Base-by-base conservation (phyloP, 2,329 filamentous ascomycete species). In the Neocatenulostroma microsporum region DNA sequence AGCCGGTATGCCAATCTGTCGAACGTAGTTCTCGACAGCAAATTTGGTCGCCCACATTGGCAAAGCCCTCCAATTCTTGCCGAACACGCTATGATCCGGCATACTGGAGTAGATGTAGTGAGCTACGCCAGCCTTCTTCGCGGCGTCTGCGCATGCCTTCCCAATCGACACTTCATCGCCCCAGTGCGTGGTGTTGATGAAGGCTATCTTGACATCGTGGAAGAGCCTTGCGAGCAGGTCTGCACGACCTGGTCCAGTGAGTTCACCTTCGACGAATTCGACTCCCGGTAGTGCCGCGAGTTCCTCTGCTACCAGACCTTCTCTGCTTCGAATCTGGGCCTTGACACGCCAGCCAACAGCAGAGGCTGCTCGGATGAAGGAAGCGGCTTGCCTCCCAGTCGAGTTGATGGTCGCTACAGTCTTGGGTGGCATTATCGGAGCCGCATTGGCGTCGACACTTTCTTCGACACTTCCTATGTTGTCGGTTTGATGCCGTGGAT, bases 121-220 rank as follows among this genome's bases (percentile, higher is more conserved):
- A 53, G 87, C 78, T 30, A 96, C 77, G 33, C 84, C 80, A 25
- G 82, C 83, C 51, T 74, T 79, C 61, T 91, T 89, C 36, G 89
- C 89, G 11, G 86, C 87, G 56, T 94, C 84, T 41, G 88, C 91
- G 42, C 95, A 73, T 2, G 84, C 83, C 58, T 83, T 81, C 45
- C 91, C 91, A 49, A 95, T 93, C 25, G 80, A 78, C 40, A 91
- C 74, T 68, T 98, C 91, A 62, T 96, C 87, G 34, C 89, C 91
- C 68, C 93, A 94, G 54, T 94, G 93, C 4, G 87, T 94, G 27
- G 91, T 98, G 67, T 98, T 98, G 68, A 96, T 87, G 62, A 96
- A 98, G 41, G 91, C 91, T 34, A 93, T 73, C 51, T 93, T 82
- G 15, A 84, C 82, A 44, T 84, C 85, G 24, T 73, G 69, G 70